Evolutionary conservation across 2,329 filamentous ascomycete genomes (phyloP), one percentile per base, ranked within the genome.

Genomic region (Aureobasidium namibiae): DNA sequence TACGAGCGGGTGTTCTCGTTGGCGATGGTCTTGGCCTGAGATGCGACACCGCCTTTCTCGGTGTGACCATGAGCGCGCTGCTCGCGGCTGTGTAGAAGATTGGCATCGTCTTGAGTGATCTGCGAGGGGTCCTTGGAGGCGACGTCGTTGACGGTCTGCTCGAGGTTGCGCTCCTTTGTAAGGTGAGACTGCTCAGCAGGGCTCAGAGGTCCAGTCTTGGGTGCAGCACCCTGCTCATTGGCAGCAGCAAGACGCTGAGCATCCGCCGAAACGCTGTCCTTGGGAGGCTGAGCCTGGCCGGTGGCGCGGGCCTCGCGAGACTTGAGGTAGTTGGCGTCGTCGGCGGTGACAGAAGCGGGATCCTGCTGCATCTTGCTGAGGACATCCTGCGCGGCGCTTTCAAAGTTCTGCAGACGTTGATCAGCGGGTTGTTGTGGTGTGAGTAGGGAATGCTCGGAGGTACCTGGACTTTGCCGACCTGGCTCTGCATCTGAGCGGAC

Each of bases 251-350:
- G 66, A n/a, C 70, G 70, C 66, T 75, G 71, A 13, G 75, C 74
- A 16, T 69, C 65, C 23, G 74, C 69, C 23, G 70, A 69, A 42
- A 76, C 63, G 24, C 73, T 67, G 54, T 67, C 67, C 16, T 63
- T 53, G 3, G 66, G 66, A 10, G 68, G 67, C 39, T 69, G 63
- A 7, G 48, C 60, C 38, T 66, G 64, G 23, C 67, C 67, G 7
- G 61, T 64, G 21, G 60, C 70, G 34, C 73, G 71, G 57, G 71
- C 69, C 62, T 76, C 74, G 48, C 74, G 72, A 29, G 72, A 74
- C 60, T 75, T 73, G 26, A 76, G 68, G 49, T 69, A 69, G 54
- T 72, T 67, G 31, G 74, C 74, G 57, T 76, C 74, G 50, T 71
- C 57, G 21, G 56, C 29, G 33, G 72, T 73, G 59, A 75, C 68